These are phyloP conservation scores for Penicillium sp. DNA, from an alignment of 2,329 filamentous ascomycete species.

Conservation along the genomic window DNA sequence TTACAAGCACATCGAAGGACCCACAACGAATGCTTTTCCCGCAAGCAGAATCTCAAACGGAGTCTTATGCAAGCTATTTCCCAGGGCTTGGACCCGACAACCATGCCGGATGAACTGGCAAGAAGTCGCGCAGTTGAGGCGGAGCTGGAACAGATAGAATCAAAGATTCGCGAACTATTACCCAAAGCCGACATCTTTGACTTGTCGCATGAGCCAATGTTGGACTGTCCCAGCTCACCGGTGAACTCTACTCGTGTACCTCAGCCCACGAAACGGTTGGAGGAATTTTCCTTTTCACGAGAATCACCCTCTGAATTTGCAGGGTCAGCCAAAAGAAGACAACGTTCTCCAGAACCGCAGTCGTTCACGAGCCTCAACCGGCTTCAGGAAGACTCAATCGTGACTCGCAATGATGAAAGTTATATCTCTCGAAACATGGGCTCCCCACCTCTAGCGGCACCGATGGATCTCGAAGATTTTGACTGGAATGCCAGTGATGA, in stretches of 20 bases:
- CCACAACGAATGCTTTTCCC: conserved; percentile 26
- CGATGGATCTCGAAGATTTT: conserved; percentile 36
- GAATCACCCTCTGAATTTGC: conserved; percentile 1
- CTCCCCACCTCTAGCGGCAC: conserved; percentile 24
- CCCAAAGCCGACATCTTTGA: conserved; percentile 27
- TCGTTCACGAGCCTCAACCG: conserved; percentile 4
- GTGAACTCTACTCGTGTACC: not conserved
- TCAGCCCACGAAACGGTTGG: not conserved
- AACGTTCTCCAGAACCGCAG: conserved; percentile 3
- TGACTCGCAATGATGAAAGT: conserved; percentile 22
- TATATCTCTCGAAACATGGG: conserved; percentile 41
- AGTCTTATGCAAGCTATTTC: conserved; percentile 34
- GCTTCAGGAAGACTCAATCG: conserved; percentile 11
- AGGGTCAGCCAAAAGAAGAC: not conserved
- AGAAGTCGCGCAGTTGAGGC: conserved; percentile 31
- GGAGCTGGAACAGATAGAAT: conserved; percentile 33
- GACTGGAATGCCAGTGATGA: conserved; percentile 43
- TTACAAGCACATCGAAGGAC: conserved; percentile 28
- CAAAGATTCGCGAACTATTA: conserved; percentile 33
- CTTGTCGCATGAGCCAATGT: conserved; percentile 4
- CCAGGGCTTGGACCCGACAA: conserved; percentile 30
- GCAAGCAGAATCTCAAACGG: conserved; percentile 34
- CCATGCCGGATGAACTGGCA: conserved; percentile 30
- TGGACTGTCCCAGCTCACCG: not conserved
- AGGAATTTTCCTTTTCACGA: not conserved